Evolutionary conservation across 2,329 filamentous ascomycete genomes (phyloP).

Genomic region (Calonectria pseudoturangicola): DNA sequence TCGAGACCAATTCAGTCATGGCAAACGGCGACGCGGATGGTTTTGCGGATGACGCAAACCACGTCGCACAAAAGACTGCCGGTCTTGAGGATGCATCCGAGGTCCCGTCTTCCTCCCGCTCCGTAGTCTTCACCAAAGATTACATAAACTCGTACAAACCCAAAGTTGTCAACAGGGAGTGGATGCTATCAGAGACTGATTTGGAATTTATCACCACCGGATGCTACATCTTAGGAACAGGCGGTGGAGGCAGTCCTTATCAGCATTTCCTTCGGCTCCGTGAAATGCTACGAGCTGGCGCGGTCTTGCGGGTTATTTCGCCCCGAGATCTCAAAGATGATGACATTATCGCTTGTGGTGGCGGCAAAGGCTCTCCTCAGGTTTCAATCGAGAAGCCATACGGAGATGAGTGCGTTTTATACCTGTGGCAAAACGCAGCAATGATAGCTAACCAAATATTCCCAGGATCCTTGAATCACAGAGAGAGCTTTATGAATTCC

Average conservation of each 20-base stretch:
- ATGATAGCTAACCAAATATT: background rate
- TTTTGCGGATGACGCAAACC: slow-evolving; percentile 28
- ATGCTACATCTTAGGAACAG: slow-evolving; percentile 74
- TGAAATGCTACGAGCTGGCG: slow-evolving; percentile 67
- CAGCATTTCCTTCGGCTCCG: slow-evolving; percentile 67
- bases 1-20: background rate
- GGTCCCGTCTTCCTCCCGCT: background rate
- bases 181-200: slow-evolving; percentile 73
- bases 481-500: slow-evolving; percentile 36
- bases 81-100: background rate
- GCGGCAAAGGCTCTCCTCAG: slow-evolving; percentile 73
- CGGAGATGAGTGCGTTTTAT: slow-evolving; percentile 39
- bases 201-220: slow-evolving; percentile 71
- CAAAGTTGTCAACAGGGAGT: slow-evolving; percentile 65
- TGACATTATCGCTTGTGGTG: slow-evolving; percentile 69
- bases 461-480: slow-evolving; percentile 21
- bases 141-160: slow-evolving; percentile 63
- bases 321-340: slow-evolving; percentile 67
- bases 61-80: slow-evolving; percentile 5
- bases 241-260: slow-evolving; percentile 72
- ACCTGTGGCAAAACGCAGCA: background rate
- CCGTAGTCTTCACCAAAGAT: slow-evolving; percentile 8
- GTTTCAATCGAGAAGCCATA: slow-evolving; percentile 73
- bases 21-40: slow-evolving; percentile 4
- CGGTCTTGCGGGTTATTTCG: slow-evolving; percentile 68